Base-by-base conservation (phyloP, 805 yeast genomes). In the Allodekkera sacchari region DNA sequence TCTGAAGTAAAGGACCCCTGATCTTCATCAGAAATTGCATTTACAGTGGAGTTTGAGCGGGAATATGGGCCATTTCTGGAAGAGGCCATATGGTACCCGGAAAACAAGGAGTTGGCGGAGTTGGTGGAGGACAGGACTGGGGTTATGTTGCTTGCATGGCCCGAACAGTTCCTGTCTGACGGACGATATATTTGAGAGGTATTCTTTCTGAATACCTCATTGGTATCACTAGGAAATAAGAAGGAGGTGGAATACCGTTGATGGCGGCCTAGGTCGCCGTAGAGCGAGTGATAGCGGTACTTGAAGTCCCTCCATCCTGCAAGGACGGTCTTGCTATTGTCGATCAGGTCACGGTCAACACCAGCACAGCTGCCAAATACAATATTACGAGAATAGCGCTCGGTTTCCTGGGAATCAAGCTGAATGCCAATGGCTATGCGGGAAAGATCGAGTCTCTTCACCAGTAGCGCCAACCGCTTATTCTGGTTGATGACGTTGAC, bases 301-400 rank as follows among this genome's bases (percentile, higher is more conserved):
- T 83, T 80, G 94, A 95, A 85, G 52, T 85, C 95, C 50, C 95
- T 67, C 96, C 96, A 85, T 7, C 89, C 80, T 0, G 95, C 95
- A 31, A 70, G 55, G 2, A 77, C 68, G 25, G 41, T 38, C 13
- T 40, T 35, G 9, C 45, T 40, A 15, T 38, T 39, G 7, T 37
- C 41, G 7, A 14, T 29, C 29, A 26, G 8, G 6, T 19, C 24
- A 15, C 31, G 34, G 8, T 26, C 20, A 7, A 22, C 16, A 7
- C 29, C 30, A n/a, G 37, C 31, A 19, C 31, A 33, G 7, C 41
- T 37, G 2, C 41, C 50, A 20, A 36, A 37, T 3, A 38, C 27
- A 15, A 47, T 21, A 10, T 34, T 38, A 27, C 44, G 45, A 17
- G 41, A 35, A 17, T 45, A 38, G 20, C 41, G 35, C 1, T 30